These are phyloP conservation scores for Dothistroma septosporum DNA, from an alignment of 2,329 filamentous ascomycete species.

Conservation along the genomic window DNA sequence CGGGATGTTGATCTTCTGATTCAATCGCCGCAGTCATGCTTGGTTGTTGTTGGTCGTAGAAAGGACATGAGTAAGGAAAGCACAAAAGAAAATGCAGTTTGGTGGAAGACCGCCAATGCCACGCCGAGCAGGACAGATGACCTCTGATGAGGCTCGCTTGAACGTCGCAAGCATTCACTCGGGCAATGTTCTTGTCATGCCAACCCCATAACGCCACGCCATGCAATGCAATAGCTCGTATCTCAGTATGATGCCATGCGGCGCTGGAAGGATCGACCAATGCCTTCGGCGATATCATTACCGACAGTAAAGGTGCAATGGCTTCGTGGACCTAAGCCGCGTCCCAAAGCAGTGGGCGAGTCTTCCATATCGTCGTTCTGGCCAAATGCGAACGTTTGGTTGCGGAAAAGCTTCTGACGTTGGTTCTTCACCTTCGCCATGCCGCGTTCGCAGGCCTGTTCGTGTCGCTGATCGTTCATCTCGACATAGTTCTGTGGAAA, in stretches of 20 bases:
- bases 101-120: constrained; percentile 20
- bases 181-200: constrained; percentile 10
- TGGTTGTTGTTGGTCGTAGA: constrained; percentile 17
- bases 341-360: constrained; percentile 54
- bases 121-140: constrained; percentile 14
- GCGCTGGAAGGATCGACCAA: constrained; percentile 31
- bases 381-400: constrained; percentile 94
- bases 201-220: constrained; percentile 16
- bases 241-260: constrained; percentile 37
- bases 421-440: constrained; percentile 90
- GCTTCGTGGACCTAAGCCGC: constrained; percentile 27
- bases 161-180: constrained; percentile 24
- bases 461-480: constrained; percentile 90
- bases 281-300: constrained; percentile 29
- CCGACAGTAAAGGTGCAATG: constrained; percentile 32
- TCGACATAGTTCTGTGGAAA: constrained; percentile 94
- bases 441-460: constrained; percentile 87
- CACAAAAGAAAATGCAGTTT: constrained; percentile 17
- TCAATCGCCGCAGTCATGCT: constrained; percentile 14
- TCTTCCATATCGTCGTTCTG: constrained; percentile 63
- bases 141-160: constrained; percentile 22
- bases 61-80: constrained; percentile 21
- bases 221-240: constrained; percentile 17
- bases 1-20: constrained; percentile 1
- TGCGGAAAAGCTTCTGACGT: constrained; percentile 76